Percentiles rank a stretch among this genome's conserved stretches.
Evolutionary conservation across 257 asterid genomes (phyloP).

Genomic region (Penstemon newberryi): DNA sequence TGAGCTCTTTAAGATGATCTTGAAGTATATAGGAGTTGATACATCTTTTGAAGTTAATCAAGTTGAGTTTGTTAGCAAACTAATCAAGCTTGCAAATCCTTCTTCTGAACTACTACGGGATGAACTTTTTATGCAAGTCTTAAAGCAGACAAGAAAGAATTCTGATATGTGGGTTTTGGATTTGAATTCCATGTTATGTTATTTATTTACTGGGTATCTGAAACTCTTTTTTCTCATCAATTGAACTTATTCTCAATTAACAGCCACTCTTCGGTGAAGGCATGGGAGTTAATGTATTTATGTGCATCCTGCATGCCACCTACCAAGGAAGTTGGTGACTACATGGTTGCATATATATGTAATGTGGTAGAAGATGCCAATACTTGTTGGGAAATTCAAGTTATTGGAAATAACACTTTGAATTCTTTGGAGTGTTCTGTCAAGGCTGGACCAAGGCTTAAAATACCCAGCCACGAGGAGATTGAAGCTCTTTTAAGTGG

Average conservation of each 20-base stretch:
- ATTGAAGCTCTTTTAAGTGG: conserved; percentile 85
- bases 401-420: conserved; percentile 68
- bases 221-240: neutral
- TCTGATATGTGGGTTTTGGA: conserved; percentile 47
- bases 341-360: too few species aligned
- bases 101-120: conserved; percentile 87
- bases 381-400: conserved; percentile 76
- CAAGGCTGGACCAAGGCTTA: conserved; percentile 88
- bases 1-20: conserved; percentile 74
- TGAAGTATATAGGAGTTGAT: conserved; percentile 87
- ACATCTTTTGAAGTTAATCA: conserved; percentile 56
- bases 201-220: too few species aligned
- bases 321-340: conserved; percentile 71
- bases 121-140: conserved; percentile 83
- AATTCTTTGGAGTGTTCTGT: conserved; percentile 77
- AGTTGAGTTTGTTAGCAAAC: conserved; percentile 71
- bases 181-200: conserved; percentile 8
- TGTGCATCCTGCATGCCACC: conserved; percentile 97
- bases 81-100: conserved; percentile 87
- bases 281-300: conserved; percentile 89
- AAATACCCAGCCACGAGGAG: conserved; percentile 87
- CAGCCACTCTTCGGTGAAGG: conserved; percentile 70
- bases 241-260: conserved; percentile 21
- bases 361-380: conserved; percentile 37
- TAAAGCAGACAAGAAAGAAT: conserved; percentile 86